Evolutionary conservation across 1,284 basidiomycete species (phyloP).

Genomic region (Papiliotrema flavescens): DNA sequence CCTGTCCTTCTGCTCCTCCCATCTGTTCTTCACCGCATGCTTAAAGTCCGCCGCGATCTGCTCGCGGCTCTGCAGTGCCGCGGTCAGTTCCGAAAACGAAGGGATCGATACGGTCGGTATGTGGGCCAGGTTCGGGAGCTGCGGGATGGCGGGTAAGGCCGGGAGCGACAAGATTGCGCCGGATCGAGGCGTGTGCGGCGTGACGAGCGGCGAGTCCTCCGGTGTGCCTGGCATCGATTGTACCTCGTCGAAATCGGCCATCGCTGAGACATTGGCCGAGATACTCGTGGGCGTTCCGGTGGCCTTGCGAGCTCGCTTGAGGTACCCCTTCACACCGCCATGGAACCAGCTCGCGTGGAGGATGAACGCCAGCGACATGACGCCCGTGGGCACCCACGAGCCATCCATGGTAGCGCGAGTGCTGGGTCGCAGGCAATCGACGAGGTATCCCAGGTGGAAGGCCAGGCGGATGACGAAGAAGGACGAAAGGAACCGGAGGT

Average conservation of each 20-base stretch:
- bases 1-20: slow-evolving; percentile 37
- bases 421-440: slow-evolving; percentile 46
- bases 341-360: slow-evolving; percentile 59
- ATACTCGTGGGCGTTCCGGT: not conserved
- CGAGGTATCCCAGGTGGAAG: slow-evolving; percentile 53
- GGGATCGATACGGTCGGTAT: slow-evolving; percentile 14
- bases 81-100: slow-evolving; percentile 12
- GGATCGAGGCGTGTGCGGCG: slow-evolving; percentile 35
- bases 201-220: slow-evolving; percentile 41
- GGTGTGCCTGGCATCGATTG: slow-evolving; percentile 20
- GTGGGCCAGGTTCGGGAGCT: slow-evolving; percentile 13
- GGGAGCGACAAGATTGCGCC: slow-evolving; percentile 12
- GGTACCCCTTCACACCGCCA: slow-evolving; percentile 56
- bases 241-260: not conserved
- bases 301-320: slow-evolving; percentile 34
- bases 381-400: slow-evolving; percentile 49
- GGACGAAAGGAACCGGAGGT: slow-evolving; percentile 55
- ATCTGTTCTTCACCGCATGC: slow-evolving; percentile 33
- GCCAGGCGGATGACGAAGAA: slow-evolving; percentile 59
- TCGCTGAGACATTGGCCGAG: not conserved
- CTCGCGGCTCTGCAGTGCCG: slow-evolving; percentile 13
- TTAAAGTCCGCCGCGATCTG: slow-evolving; percentile 19
- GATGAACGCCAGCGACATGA: slow-evolving; percentile 53
- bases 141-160: slow-evolving; percentile 8
- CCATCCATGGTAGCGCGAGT: slow-evolving; percentile 39